A percentile compares a stretch with the other conserved stretches of the same genome.
phyloP scores from a whole-genome alignment of 2,329 filamentous ascomycete species.

The Diaporthe helianthi region DNA sequence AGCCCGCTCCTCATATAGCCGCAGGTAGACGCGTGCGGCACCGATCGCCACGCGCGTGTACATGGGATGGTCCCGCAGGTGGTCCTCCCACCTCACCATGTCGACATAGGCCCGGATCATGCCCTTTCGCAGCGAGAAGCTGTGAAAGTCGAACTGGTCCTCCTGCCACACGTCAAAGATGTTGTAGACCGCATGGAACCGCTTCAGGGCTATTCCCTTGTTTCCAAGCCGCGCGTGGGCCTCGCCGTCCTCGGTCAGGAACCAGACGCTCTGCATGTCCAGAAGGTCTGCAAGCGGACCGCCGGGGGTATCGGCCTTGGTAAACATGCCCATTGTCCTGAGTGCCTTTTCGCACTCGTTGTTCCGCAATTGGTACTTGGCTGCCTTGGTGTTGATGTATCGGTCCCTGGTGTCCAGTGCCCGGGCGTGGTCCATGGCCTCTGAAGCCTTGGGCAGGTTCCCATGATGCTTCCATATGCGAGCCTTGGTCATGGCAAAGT shows the following conservation, averaged over 20 bases:
- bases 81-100: constrained; percentile 96
- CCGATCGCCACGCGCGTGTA: constrained; percentile 84
- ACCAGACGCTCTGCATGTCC: constrained; percentile 99
- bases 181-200: constrained; percentile 85
- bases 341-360: constrained; percentile 87
- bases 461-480: constrained; percentile 93
- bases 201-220: constrained; percentile 85
- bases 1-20: constrained; percentile 77
- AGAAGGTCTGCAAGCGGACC: constrained; percentile 89
- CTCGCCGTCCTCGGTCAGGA: constrained; percentile 91
- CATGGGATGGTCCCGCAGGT: constrained; percentile 89
- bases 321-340: constrained; percentile 92
- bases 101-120: constrained; percentile 94
- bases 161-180: constrained; percentile 99
- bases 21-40: constrained; percentile 81
- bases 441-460: constrained; percentile 78
- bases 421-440: constrained; percentile 87
- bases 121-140: constrained; percentile 94
- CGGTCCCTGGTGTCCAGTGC: constrained; percentile 87
- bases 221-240: constrained; percentile 84
- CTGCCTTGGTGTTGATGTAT: constrained; percentile 98
- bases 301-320: constrained; percentile 84
- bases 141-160: constrained; percentile 99
- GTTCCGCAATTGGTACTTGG: constrained; percentile 95
- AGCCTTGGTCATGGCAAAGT: constrained; percentile 94